A percentile compares a stretch with the other conserved stretches of the same genome.
Conservation (phyloP, 176 grass and related monocot genomes). For the Dendrocalamus sinicus region DNA sequence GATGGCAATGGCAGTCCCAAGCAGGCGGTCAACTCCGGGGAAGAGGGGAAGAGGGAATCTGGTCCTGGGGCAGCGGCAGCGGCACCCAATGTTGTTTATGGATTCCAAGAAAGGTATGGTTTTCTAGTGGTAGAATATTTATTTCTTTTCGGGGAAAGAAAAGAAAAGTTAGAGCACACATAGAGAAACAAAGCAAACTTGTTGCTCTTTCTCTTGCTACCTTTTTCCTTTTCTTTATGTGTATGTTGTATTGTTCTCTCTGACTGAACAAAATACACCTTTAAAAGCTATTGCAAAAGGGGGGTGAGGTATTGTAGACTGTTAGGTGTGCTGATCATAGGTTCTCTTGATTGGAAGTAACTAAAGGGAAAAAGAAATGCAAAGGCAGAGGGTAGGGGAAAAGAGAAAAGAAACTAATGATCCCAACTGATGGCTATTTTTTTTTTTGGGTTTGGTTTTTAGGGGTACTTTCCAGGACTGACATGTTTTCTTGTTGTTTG, state of each 20-base stretch:
- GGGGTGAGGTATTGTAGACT: constrained; percentile 7
- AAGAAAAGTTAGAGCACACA: background rate
- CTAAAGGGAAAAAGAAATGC: too few species aligned
- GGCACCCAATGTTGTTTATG: constrained; percentile 52
- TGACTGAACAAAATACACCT: constrained; percentile 29
- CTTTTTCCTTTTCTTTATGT: constrained; percentile 31
- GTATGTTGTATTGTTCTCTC: constrained; percentile 33
- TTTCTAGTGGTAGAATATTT: constrained; percentile 34
- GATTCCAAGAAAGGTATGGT: constrained; percentile 73
- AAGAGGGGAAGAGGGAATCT: constrained; percentile 58
- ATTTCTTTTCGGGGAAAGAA: constrained; percentile 53
- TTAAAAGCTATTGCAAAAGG: constrained; percentile 43
- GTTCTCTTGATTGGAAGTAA: background rate
- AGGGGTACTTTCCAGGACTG: constrained; percentile 2
- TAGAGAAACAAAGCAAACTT: constrained; percentile 31
- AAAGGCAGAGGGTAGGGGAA: too few species aligned
- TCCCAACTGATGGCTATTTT: background rate
- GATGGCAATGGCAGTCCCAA: constrained; percentile 32
- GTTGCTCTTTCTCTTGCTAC: constrained; percentile 2
- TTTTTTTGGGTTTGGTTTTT: background rate
- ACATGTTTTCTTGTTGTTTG: constrained; percentile 46
- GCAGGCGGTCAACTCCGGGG: constrained; percentile 54
- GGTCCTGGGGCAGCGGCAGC: constrained; percentile 32
- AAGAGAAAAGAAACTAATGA: too few species aligned
- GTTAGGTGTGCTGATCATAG: constrained; percentile 21